These are phyloP conservation scores for Amanita fuliginea DNA, from an alignment of 768 basidiomycete species.

Conservation along the genomic window DNA sequence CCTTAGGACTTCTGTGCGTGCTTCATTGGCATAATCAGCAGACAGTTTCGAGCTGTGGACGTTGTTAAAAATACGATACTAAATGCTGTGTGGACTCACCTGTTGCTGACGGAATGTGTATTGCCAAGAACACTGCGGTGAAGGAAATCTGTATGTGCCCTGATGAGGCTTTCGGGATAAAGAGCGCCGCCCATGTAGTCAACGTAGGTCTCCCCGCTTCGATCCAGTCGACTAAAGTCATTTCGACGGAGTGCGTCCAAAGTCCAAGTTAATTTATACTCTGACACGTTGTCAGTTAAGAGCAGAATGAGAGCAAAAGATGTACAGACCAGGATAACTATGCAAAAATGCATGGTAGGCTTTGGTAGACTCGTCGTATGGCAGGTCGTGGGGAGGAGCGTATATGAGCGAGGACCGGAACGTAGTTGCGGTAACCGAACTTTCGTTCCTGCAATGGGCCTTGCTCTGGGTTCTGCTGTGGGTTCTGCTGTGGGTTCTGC, in stretches of 20 bases:
- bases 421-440: not conserved
- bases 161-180: conserved; percentile 70
- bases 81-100: conserved; percentile 26
- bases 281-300: conserved; percentile 16
- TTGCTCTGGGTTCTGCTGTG: too few relatives aligned
- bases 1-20: conserved; percentile 59
- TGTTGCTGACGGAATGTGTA: conserved; percentile 76
- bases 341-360: conserved; percentile 41
- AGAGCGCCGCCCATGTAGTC: conserved; percentile 83
- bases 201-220: conserved; percentile 62
- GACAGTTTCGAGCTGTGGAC: conserved; percentile 57
- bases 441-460: not conserved
- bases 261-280: conserved; percentile 62
- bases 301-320: not conserved
- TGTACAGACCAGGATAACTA: conserved; percentile 24
- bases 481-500: too few relatives aligned
- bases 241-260: conserved; percentile 55
- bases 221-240: conserved; percentile 50
- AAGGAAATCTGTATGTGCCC: conserved; percentile 60
- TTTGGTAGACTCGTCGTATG: conserved; percentile 24
- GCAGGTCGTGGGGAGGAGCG: conserved; percentile 15
- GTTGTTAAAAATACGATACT: conserved; percentile 1
- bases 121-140: conserved; percentile 62
- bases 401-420: conserved; percentile 12
- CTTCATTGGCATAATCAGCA: conserved; percentile 52